Evolutionary conservation across 306 rosid species (phyloP).

Genomic region (Lotus japonicus): DNA sequence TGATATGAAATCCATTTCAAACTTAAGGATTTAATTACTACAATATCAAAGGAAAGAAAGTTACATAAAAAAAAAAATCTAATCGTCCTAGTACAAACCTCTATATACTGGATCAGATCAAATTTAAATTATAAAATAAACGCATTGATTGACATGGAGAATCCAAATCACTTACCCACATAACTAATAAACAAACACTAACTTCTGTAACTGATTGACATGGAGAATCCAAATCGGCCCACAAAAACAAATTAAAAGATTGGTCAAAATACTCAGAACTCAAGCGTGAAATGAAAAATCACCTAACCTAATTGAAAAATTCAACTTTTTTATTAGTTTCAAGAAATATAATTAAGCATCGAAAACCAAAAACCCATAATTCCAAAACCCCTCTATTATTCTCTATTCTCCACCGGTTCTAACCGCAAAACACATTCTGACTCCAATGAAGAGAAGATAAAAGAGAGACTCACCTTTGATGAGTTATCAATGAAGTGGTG

Average conservation of each 20-base stretch:
- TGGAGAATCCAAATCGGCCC: background rate
- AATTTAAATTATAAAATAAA: too few relatives aligned
- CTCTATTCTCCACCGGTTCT: background rate
- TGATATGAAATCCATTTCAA: too few relatives aligned
- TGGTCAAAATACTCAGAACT: background rate
- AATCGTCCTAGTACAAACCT: too few relatives aligned
- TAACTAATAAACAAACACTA: background rate
- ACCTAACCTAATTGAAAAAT: background rate
- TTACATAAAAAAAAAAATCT: too few relatives aligned
- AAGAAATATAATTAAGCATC: background rate
- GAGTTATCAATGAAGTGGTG: conserved; percentile 15
- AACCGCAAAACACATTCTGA: background rate
- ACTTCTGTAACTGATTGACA: too few relatives aligned
- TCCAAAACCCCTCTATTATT: background rate
- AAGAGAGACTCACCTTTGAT: conserved; percentile 8
- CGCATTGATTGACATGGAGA: too few relatives aligned
- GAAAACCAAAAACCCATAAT: background rate
- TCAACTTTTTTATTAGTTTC: too few relatives aligned
- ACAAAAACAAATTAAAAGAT: background rate
- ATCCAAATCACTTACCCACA: too few relatives aligned
- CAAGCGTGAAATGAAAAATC: background rate
- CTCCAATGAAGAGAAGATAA: background rate
- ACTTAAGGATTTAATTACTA: too few relatives aligned
- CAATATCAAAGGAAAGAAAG: too few relatives aligned
- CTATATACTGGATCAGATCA: too few relatives aligned